Evolutionary conservation across 805 yeast genomes (phyloP), one percentile per base, ranked within the genome.

Genomic region (Pichia nakasei): DNA sequence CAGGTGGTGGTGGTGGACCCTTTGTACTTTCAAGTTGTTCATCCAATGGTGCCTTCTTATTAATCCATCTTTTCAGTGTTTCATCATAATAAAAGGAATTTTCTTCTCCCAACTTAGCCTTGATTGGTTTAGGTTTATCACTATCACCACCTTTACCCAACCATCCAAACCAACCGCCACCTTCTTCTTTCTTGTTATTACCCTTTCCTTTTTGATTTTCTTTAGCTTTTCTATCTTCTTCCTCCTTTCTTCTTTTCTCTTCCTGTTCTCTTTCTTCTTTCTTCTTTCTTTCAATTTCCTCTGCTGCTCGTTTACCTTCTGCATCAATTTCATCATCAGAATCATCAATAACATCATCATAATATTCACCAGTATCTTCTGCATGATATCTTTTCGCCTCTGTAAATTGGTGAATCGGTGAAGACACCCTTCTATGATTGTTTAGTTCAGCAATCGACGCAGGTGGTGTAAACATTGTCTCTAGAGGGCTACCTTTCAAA

Each of bases 71-170:
- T 59, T 82, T 80, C 57, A 83, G 72, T 47, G 83, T 78, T 54
- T 85, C 91, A 64, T 89, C 96, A 60, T 78, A 93, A 55, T 76
- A 74, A 58, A 93, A 82, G 17, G 75, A 68, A 57, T 72, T 82
- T 47, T 78, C 73, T 45, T 83, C 85, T 12, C 97, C 98, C 42
- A 93, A 65, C 52, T 93, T 87, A 32, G 96, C 97, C 50, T 78
- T 76, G 48, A 80, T 73, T 0, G 88, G 84, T 56, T 85, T 85
- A 34, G 85, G 86, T 42, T 77, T 50, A 29, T 57, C 85, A 38
- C 76, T 80, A 24, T 76, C 73, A 39, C 64, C 62, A 49, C 67
- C 69, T 37, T 69, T 72, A 44, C 74, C 68, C 47, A 83, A 63
- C 85, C 95, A 84, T 9, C 82, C 71, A 47, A 76, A 65, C 81